phyloP scores from a whole-genome alignment of 2,329 filamentous ascomycete species.

The Hirsutella thompsonii region DNA sequence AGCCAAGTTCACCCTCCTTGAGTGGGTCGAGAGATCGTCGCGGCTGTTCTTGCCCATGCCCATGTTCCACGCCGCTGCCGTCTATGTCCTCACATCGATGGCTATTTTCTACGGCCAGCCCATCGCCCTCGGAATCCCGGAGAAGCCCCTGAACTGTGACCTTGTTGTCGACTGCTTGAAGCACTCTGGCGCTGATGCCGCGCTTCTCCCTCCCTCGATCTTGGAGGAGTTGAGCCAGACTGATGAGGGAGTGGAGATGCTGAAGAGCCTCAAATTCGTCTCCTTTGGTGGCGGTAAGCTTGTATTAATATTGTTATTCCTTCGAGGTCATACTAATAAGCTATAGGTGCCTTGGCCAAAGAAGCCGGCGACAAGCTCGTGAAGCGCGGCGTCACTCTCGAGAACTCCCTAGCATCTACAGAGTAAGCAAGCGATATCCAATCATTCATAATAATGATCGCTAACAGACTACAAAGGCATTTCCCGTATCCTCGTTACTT shows the following conservation, averaged over 20 bases:
- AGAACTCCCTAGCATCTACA: conserved; percentile 26
- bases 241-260: conserved; percentile 13
- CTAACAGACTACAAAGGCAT: conserved; percentile 13
- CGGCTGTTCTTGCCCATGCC: conserved; percentile 16
- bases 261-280: conserved; percentile 21
- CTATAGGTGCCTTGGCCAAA: conserved; percentile 20
- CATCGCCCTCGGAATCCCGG: conserved; percentile 15
- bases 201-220: conserved; percentile 24
- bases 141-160: conserved; percentile 21
- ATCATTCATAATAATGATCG: not conserved
- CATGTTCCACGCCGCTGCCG: conserved; percentile 23
- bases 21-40: conserved; percentile 3
- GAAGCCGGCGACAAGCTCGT: conserved; percentile 24
- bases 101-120: conserved; percentile 16
- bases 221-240: conserved; percentile 27
- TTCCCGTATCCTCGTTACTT: conserved; percentile 19
- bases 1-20: not conserved
- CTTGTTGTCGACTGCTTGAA: conserved; percentile 17
- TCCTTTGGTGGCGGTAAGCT: conserved; percentile 24
- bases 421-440: conserved; percentile 19
- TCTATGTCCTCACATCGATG: conserved; percentile 9
- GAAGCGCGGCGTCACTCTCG: conserved; percentile 18
- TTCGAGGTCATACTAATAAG: not conserved
- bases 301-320: not conserved
- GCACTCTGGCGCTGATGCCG: conserved; percentile 13